Evolutionary conservation across 352 stramenopile species (phyloP).

Genomic region (Plasmopara halstedii): DNA sequence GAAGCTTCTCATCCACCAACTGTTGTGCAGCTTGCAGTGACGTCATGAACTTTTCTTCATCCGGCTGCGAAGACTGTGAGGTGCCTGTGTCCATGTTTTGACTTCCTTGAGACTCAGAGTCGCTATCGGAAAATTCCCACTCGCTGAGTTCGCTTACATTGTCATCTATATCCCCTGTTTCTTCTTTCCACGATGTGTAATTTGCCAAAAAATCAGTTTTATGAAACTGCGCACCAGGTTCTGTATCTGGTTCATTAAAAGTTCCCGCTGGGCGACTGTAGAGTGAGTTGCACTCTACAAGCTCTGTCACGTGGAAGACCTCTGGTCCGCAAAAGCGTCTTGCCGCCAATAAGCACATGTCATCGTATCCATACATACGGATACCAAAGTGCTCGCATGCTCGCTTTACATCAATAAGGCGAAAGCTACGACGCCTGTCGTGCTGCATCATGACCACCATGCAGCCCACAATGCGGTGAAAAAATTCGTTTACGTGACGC

Average conservation of each 20-base stretch:
- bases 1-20: constrained; percentile 41
- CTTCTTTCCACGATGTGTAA: constrained; percentile 32
- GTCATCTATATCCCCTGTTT: constrained; percentile 29
- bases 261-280: constrained; percentile 24
- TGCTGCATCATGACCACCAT: constrained; percentile 47
- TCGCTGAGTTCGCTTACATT: constrained; percentile 47
- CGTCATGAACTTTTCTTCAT: constrained; percentile 35
- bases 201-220: constrained; percentile 65
- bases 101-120: constrained; percentile 36
- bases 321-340: constrained; percentile 17
- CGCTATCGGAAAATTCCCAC: constrained; percentile 60
- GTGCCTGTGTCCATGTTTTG: constrained; percentile 9
- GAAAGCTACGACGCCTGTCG: constrained; percentile 33
- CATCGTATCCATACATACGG: constrained; percentile 73
- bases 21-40: constrained; percentile 37
- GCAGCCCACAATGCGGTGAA: constrained; percentile 39
- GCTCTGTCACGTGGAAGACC: constrained; percentile 61
- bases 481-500: constrained; percentile 42
- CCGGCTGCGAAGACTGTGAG: constrained; percentile 16
- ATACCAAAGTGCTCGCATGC: constrained; percentile 60
- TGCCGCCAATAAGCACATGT: constrained; percentile 45
- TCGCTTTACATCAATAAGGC: constrained; percentile 56
- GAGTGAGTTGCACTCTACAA: constrained; percentile 45
- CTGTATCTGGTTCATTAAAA: constrained; percentile 52
- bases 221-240: constrained; percentile 37